Conservation (phyloP, 352 stramenopile species). For the Sclerospora graminicola region DNA sequence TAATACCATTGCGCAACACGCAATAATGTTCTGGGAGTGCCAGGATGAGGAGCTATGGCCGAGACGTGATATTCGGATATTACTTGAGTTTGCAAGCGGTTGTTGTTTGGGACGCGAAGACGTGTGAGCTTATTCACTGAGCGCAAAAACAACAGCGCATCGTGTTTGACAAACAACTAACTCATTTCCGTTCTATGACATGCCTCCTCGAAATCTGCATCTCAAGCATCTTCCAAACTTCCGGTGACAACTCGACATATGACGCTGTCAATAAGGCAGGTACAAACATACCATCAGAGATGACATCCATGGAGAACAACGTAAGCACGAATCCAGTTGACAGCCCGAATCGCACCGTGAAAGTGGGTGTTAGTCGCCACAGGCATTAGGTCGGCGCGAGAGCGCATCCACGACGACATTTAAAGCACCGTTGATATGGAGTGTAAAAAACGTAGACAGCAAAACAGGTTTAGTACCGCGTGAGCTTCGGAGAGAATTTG, state of each 20-base stretch:
- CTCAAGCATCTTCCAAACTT: no score
- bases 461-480: background rate
- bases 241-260: no score
- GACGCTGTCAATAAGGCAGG: no score
- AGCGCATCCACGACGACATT: conserved; percentile 6
- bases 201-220: no score
- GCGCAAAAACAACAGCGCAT: background rate
- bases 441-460: background rate
- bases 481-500: background rate
- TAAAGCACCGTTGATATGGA: background rate
- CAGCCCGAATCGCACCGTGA: no score
- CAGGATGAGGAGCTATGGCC: background rate
- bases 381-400: background rate
- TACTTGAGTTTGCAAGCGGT: background rate
- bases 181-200: no score
- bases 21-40: background rate
- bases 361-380: no score
- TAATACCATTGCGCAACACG: background rate
- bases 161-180: no score
- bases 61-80: background rate
- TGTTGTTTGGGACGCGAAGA: background rate
- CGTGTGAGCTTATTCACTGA: background rate
- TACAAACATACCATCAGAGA: no score
- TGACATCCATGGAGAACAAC: no score
- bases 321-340: no score